phyloP scores from a whole-genome alignment of 208 protist species.

The Tritrichomonas foetus region DNA sequence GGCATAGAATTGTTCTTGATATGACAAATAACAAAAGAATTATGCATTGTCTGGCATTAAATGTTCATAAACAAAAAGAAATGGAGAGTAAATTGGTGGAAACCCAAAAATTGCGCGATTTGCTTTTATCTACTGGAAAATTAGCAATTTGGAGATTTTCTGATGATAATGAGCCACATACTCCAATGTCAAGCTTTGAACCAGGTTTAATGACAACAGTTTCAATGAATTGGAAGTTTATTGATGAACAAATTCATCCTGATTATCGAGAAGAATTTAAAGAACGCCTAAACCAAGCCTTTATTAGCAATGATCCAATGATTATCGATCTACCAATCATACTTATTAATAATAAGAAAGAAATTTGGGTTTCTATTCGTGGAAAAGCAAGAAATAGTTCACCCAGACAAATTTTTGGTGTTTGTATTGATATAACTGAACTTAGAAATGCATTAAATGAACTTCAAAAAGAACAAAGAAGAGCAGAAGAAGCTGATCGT shows the following conservation, averaged over 20 bases:
- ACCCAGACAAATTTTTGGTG: neutral
- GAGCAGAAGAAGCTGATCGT: neutral
- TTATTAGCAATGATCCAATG: neutral
- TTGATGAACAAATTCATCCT: neutral
- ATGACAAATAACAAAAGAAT: neutral
- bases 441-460: neutral
- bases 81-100: neutral
- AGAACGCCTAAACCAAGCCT: neutral
- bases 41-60: slow-evolving; percentile 2
- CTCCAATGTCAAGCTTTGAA: neutral
- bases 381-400: neutral
- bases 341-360: neutral
- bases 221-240: neutral
- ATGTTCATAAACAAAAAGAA: neutral
- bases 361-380: slow-evolving; percentile 14
- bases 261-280: neutral
- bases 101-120: neutral
- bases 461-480: neutral
- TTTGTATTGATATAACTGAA: neutral
- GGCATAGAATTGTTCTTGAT: neutral
- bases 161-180: neutral
- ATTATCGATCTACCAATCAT: neutral
- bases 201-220: neutral
- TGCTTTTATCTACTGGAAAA: neutral
- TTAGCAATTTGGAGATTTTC: neutral